Evolutionary conservation across 306 rosid species (phyloP), one percentile per base, ranked within the genome.

Genomic region (Echinosophora koreensis): DNA sequence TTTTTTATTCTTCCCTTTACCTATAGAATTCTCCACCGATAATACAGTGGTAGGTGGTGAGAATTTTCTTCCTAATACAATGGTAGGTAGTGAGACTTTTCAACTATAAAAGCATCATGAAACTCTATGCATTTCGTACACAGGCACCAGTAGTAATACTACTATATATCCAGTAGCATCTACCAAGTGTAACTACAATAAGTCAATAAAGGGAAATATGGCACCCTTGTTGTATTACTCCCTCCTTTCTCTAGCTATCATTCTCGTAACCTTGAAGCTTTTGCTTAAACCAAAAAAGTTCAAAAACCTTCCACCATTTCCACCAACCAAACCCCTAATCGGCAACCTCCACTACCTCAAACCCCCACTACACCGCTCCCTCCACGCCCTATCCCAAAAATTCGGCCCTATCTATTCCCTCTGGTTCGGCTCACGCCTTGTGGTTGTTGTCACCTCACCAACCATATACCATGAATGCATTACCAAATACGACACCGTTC

Each of bases 331-430:
- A 27, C 93, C 90, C 8, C 2, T 89, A 18, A 51, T 86, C 11
- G 93, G 90, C 30, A 89, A 89, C 39, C 89, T 86, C 11, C 86
- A 86, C 66, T 77, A 66, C 66, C 7, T 84, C 0, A 84, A 73
- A 39, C 18, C 10, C 5, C 88, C 84, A 1, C 8, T 74, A 34
- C 83, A 89, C 54, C 84, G 84, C 1, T 55, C 69, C 37, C 50
- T 84, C 8, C 77, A 49, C 6, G 22, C 27, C 6, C 83, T 86
- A 8, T 77, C 90, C 0, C 35, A 60, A n/a, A 80, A 62, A 4
- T 74, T 84, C 8, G 89, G 93, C 27, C 81, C 5, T 3, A 52
- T 76, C 9, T 51, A 65, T 17, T 76, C 73, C 0, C 73, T 76
- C 16, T 41, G 80, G 73, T 76, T 76, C 32, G 80, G 80, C 6